Evolutionary conservation across 164 flowering plant species (phyloP), one percentile per base, ranked within the genome.

Genomic region (Dillenia turbinata): DNA sequence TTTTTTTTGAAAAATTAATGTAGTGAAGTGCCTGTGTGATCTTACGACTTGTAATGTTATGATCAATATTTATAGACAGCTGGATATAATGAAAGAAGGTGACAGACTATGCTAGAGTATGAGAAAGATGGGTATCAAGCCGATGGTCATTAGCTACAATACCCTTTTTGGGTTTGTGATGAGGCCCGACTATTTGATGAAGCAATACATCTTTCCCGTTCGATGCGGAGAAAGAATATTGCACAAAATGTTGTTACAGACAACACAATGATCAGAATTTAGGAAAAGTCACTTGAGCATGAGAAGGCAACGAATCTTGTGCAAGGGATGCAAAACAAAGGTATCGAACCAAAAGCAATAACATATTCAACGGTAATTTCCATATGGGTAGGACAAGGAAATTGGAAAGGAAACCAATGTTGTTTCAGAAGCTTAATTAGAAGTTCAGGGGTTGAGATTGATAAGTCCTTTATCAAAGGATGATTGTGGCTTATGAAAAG

Each of bases 201-300:
- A 70, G 96, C 96, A 19, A 85, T 92, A 53, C 96, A 92, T 72
- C 78, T 92, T 26, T 92, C 87, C 65, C 73, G 94, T 49, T 71
- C 90, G 73, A 90, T 93, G 98, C 97, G 90, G 81, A 80, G 85
- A 71, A 93, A 90, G 75, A 84, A 71, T 33, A 79, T 90, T 52
- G 87, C 77, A 58, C 98, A 93, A 73, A 93, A 90, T 62, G 97
- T 85, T 48, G 88, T 90, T 11, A 93, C 97, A 4, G 90, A 87
- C 64, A 93, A 90, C 64, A 88, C 98, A 8, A 90, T 93, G 98
- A 87, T 93, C 26, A n/a, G n/a, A n/a, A n/a, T n/a, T n/a, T n/a
- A n/a, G n/a, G n/a, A n/a, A n/a, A n/a, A n/a, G n/a, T n/a, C n/a
- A n/a, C n/a, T n/a, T n/a, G n/a, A n/a, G n/a, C n/a, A n/a, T n/a